Conservation (phyloP, 306 rosid genomes). For the Potentilla sterilis region DNA sequence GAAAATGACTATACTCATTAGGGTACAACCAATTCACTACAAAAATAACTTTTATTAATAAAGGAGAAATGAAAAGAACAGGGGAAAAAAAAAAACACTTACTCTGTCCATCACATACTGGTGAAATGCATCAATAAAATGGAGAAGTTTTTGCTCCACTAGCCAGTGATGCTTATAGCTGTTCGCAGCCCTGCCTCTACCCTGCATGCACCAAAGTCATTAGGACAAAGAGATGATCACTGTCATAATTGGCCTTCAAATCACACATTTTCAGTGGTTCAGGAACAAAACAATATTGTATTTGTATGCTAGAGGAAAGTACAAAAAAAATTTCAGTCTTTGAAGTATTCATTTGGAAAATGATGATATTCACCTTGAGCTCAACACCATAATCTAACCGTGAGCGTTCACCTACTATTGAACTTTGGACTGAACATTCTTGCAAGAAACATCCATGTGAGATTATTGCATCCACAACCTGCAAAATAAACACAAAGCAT, state of each 20-base stretch:
- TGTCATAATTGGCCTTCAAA: constrained; percentile 13
- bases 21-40: too few species aligned
- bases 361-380: constrained; percentile 53
- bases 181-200: constrained; percentile 55
- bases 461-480: constrained; percentile 83
- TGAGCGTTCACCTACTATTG: constrained; percentile 87
- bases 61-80: neutral
- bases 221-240: constrained; percentile 17
- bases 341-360: neutral
- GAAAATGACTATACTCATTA: too few species aligned
- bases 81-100: constrained; percentile 18
- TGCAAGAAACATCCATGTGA: constrained; percentile 90
- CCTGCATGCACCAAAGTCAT: constrained; percentile 47
- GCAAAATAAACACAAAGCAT: constrained; percentile 33
- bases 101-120: constrained; percentile 99
- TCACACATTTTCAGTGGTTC: constrained; percentile 6
- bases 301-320: too few species aligned
- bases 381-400: constrained; percentile 89
- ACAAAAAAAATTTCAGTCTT: constrained; percentile 60
- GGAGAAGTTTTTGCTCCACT: constrained; percentile 97
- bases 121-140: constrained; percentile 97
- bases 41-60: neutral
- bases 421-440: constrained; percentile 60
- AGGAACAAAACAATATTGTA: too few species aligned
- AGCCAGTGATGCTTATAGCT: constrained; percentile 78